A percentile compares a stretch with the other conserved stretches of the same genome.
Conservation (phyloP, 2,329 filamentous ascomycete species). For the Metarhizium album region DNA sequence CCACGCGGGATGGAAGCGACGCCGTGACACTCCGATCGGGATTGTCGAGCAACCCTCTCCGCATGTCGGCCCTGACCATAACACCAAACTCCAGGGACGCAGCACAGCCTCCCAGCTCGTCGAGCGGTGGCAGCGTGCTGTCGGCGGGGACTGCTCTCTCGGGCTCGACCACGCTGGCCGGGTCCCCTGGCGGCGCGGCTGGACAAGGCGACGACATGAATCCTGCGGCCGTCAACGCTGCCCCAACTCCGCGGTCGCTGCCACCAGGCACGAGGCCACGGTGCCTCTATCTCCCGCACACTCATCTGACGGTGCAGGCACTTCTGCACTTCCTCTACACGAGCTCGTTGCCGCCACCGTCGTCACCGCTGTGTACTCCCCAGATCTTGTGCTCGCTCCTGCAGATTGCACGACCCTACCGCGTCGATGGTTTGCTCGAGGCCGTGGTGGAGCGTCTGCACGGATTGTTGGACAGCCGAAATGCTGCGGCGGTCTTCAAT, state of each 20-base stretch:
- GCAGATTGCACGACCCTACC: slow-evolving; percentile 86
- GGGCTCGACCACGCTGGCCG: slow-evolving; percentile 22
- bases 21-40: slow-evolving; percentile 62
- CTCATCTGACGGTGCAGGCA: slow-evolving; percentile 77
- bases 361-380: slow-evolving; percentile 74
- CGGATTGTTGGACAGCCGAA: slow-evolving; percentile 78
- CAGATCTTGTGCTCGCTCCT: slow-evolving; percentile 93
- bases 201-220: slow-evolving; percentile 31
- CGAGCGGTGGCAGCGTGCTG: slow-evolving; percentile 30
- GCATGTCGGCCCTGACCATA: slow-evolving; percentile 78
- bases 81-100: slow-evolving; percentile 53
- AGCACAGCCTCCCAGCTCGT: slow-evolving; percentile 30
- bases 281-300: slow-evolving; percentile 88
- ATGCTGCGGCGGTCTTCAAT: slow-evolving; percentile 95
- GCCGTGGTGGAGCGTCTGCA: slow-evolving; percentile 88
- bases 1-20: slow-evolving; percentile 62
- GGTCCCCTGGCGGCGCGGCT: slow-evolving; percentile 26
- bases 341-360: slow-evolving; percentile 67
- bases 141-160: slow-evolving; percentile 24
- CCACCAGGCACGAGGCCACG: slow-evolving; percentile 61
- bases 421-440: slow-evolving; percentile 84
- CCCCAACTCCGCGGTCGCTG: slow-evolving; percentile 45
- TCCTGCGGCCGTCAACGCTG: slow-evolving; percentile 35
- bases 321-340: slow-evolving; percentile 92
- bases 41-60: slow-evolving; percentile 44